Evolutionary conservation across 768 basidiomycete genomes (phyloP), one percentile per base, ranked within the genome.

Genomic region (Auricularia auricula-judae): DNA sequence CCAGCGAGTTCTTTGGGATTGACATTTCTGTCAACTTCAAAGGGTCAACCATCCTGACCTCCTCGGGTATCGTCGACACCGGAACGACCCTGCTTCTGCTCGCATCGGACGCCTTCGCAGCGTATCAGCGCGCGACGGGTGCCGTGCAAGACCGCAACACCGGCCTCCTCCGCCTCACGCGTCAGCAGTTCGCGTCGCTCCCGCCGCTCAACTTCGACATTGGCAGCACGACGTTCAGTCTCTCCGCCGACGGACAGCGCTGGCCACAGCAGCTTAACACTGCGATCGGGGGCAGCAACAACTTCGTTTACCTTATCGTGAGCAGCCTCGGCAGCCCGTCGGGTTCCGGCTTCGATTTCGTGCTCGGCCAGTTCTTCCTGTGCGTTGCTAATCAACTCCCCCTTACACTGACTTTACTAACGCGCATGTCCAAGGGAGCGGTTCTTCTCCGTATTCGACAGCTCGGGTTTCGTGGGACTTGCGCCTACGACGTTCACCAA

Each of bases 191-290:
- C 65, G 54, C 71, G 3, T 74, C 78, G 14, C 72, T 86, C 66
- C 67, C 84, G 72, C 81, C 77, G 70, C 65, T 86, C 36, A 78
- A 78, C 75, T 84, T 87, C 73, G 69, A 71, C 39, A 82, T 86
- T 60, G 82, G 79, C 12, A 74, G 84, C 81, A 73, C 73, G 16
- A 79, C 78, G 8, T 86, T 79, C 68, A 81, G 82, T 71, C 67
- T 88, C 64, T 84, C 82, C 3, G 70, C 83, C n/a, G 85, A 87
- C 68, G 86, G 84, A 2, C 87, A 89, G 77, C 82, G 86, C 66
- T 88, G 86, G 85, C 86, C 86, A 0, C 82, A 84, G 59, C 69
- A 76, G 3, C 75, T 84, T 66, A 88, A 89, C 75, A 72, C 75
- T 14, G 73, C 74, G 36, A 79, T 89, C 12, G 85, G 85, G 63